These are phyloP conservation scores for Acidomyces sp. DNA, from an alignment of 495 filamentous ascomycete species.

Conservation along the genomic window DNA sequence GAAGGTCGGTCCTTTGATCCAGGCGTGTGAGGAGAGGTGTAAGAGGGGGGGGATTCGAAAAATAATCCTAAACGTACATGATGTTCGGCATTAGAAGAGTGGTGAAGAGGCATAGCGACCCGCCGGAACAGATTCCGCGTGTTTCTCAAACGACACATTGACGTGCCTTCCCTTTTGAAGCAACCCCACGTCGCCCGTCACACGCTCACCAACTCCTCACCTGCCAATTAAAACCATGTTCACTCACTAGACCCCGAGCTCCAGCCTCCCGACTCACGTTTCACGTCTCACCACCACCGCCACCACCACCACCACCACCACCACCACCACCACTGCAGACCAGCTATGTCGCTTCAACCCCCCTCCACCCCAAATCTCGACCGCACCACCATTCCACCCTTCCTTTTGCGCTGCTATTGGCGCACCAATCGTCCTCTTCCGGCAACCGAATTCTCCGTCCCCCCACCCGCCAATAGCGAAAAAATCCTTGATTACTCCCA, in stretches of 20 bases:
- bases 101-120: no score
- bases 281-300: no score
- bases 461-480: conserved; percentile 49
- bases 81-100: no score
- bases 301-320: not conserved
- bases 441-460: conserved; percentile 15
- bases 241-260: not conserved
- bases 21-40: not conserved
- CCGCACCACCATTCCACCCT: conserved; percentile 68
- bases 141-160: no score
- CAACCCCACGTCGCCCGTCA: no score
- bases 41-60: not conserved
- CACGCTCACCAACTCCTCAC: no score
- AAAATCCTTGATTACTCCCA: conserved; percentile 29
- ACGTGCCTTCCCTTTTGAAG: no score
- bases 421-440: conserved; percentile 1
- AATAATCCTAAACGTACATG: not conserved
- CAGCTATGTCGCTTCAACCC: conserved; percentile 18
- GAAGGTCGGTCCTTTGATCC: no score
- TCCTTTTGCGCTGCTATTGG: conserved; percentile 85
- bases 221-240: no score
- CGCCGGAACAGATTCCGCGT: no score
- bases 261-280: not conserved
- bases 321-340: conserved; percentile 2
- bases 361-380: conserved; percentile 36